These are phyloP conservation scores for Monilinia fructicola DNA, from an alignment of 2,329 filamentous ascomycete species.

Conservation along the genomic window DNA sequence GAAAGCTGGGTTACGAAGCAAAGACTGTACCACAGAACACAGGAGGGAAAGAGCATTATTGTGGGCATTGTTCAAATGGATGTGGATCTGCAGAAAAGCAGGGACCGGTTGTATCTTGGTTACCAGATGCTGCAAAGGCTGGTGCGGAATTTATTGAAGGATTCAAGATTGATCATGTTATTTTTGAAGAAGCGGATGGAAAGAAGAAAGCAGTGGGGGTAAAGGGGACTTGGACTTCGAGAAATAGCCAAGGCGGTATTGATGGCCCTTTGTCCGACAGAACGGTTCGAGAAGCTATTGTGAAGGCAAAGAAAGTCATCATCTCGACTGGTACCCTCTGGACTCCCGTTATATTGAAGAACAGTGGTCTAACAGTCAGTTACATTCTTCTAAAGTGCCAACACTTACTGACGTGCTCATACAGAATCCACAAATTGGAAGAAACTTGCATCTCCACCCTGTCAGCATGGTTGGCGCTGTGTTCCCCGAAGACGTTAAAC, in stretches of 20 bases:
- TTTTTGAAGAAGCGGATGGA: conserved; percentile 58
- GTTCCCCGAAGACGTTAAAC: conserved; percentile 69
- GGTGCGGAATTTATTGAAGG: conserved; percentile 85
- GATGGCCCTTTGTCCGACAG: conserved; percentile 51
- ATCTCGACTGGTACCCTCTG: conserved; percentile 75
- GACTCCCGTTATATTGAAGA: conserved; percentile 72
- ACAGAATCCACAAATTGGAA: conserved; percentile 74
- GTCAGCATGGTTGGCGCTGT: conserved; percentile 58
- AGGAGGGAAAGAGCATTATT: conserved; percentile 70
- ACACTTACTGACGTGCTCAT: conserved; percentile 21
- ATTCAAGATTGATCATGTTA: conserved; percentile 66
- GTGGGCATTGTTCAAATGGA: conserved; percentile 62
- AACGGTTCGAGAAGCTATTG: conserved; percentile 59
- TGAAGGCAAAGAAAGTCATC: conserved; percentile 79
- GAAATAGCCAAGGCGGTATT: conserved; percentile 61
- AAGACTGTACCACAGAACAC: conserved; percentile 77
- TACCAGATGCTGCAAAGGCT: conserved; percentile 74
- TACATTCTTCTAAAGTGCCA: background rate
- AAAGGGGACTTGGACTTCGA: conserved; percentile 71
- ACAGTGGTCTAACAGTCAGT: conserved; percentile 69
- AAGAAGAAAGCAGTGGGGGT: conserved; percentile 66
- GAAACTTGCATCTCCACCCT: conserved; percentile 80
- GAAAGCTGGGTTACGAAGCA: conserved; percentile 70
- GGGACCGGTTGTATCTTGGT: conserved; percentile 72
- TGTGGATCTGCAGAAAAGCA: conserved; percentile 71